Evolutionary conservation across 352 stramenopile genomes (phyloP), one percentile per base, ranked within the genome.

Genomic region (Phytophthora colocasiae): DNA sequence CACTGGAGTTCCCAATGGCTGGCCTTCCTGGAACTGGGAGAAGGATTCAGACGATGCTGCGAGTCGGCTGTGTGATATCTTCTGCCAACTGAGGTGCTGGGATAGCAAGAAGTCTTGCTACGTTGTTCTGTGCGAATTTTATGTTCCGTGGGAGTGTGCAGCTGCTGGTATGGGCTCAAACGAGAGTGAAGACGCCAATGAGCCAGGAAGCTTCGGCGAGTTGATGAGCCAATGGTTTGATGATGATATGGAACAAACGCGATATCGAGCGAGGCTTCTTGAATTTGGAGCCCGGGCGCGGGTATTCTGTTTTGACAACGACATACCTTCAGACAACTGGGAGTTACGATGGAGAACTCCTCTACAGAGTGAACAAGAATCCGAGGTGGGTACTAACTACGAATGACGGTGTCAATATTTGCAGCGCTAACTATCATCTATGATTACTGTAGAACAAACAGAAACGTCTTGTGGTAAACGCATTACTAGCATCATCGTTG

Each of bases 191-290:
- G 58, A 81, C 40, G 59, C 62, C 11, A 69, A 80, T 19, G 73
- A 90, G 34, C 69, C 74, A 7, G 79, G 78, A 4, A 90, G 71
- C 51, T 93, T 93, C 52, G 83, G 81, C 4, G 84, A 92, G 29
- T 69, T 92, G 15, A 73, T 92, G 49, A 89, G 69, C 31, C 73
- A 90, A 40, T 91, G 82, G 78, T 91, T 92, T 63, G 86, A 94
- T 38, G 80, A 79, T 48, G 75, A 81, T 26, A 71, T 85, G 47
- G 78, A 87, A n/a, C 69, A 85, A 46, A 67, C 73, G 17, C 67
- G 72, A 6, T 77, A 89, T 49, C 66, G 76, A 36, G 50, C 68
- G 2, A 82, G 75, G 48, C 60, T 89, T 4, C 53, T 83, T 1
- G 77, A 87, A 9, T 68, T 89, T 41, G 63, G 70, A 19, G 71